Conservation (phyloP, 2,329 filamentous ascomycete genomes). For the Cephalotrichum gorgonifer region DNA sequence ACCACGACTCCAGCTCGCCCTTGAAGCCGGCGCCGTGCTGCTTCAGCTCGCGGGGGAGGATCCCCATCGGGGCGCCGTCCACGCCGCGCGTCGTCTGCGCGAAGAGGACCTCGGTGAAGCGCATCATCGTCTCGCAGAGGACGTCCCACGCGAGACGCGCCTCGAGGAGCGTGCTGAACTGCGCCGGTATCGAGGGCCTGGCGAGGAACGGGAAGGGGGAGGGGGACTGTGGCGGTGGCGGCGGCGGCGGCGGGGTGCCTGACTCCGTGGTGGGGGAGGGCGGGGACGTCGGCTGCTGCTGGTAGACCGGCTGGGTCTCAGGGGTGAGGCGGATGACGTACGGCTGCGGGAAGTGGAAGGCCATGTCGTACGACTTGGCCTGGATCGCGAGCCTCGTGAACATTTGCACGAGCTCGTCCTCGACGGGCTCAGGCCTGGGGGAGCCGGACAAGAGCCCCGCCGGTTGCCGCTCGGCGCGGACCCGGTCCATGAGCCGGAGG, state of each 20-base stretch:
- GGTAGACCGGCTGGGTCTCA: background rate
- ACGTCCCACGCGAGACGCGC: conserved; percentile 47
- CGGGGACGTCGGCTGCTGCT: conserved; percentile 19
- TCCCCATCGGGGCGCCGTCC: conserved; percentile 41
- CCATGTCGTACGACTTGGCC: conserved; percentile 59
- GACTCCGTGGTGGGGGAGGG: conserved; percentile 18
- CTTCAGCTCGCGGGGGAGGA: conserved; percentile 36
- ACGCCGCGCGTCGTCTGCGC: conserved; percentile 33
- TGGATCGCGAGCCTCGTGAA: conserved; percentile 55
- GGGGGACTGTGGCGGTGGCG: conserved; percentile 32
- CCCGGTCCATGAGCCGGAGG: conserved; percentile 40
- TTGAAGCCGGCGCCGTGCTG: conserved; percentile 38
- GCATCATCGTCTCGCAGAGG: conserved; percentile 44
- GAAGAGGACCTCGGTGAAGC: conserved; percentile 47
- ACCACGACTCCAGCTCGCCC: conserved; percentile 43
- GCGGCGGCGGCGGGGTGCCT: background rate
- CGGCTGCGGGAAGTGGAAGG: conserved; percentile 54
- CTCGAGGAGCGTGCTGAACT: conserved; percentile 22
- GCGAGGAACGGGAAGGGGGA: conserved; percentile 12
- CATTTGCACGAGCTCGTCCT: conserved; percentile 51
- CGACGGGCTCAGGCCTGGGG: conserved; percentile 29
- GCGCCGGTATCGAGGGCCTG: background rate
- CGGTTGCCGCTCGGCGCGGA: conserved; percentile 31
- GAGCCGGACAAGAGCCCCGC: conserved; percentile 3
- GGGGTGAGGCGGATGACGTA: conserved; percentile 44